phyloP scores from a whole-genome alignment of 129 eudicot genomes.

The Lactuca sativa region DNA sequence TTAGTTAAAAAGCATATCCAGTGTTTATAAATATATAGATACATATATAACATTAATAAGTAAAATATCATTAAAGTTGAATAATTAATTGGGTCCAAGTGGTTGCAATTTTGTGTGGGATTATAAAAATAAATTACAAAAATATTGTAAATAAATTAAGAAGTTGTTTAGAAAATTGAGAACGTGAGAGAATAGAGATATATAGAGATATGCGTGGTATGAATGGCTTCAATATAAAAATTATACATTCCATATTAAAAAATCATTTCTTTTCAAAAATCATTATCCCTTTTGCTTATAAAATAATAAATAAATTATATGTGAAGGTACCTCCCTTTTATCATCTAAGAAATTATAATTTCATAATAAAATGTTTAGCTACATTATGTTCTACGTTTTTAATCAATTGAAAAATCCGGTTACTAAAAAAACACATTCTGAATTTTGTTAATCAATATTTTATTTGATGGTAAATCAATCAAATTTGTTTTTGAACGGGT shows the following conservation, averaged over 20 bases:
- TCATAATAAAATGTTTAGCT: background rate
- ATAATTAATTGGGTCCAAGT: background rate
- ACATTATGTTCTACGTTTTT: background rate
- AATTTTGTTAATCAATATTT: too few species aligned
- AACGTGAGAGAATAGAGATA: slow-evolving; percentile 1
- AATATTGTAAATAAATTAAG: background rate
- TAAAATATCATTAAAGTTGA: background rate
- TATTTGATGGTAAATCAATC: background rate
- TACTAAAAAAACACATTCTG: too few species aligned
- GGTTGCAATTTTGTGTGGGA: background rate
- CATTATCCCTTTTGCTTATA: background rate
- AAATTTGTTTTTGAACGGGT: background rate
- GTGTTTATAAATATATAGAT: too few species aligned
- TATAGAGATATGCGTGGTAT: background rate
- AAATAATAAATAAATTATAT: background rate
- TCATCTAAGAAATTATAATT: too few species aligned
- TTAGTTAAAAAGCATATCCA: background rate
- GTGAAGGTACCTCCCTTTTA: background rate
- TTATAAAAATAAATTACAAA: background rate
- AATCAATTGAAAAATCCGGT: background rate
- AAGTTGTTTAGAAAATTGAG: slow-evolving; percentile 4
- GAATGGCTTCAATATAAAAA: too few species aligned
- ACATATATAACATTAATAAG: too few species aligned
- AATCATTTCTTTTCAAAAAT: too few species aligned
- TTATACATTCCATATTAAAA: background rate